Conservation (phyloP, 768 basidiomycete species). For the Naganishia vaughanmartiniae region DNA sequence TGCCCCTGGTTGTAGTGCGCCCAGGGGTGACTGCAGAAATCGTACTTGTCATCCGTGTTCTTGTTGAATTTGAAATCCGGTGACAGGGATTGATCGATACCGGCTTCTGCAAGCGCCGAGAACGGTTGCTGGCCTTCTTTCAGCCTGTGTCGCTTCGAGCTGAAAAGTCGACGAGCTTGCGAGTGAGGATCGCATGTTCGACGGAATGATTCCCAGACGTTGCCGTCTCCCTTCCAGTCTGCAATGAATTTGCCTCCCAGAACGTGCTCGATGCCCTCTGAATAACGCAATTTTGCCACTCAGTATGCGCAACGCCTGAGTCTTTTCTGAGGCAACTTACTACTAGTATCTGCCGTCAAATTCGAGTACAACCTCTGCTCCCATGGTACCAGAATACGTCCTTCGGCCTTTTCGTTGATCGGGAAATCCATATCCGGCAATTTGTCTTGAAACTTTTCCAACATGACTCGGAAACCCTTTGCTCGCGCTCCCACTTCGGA, state of each 20-base stretch:
- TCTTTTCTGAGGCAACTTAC: conserved; percentile 40
- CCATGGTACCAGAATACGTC: conserved; percentile 89
- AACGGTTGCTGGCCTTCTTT: conserved; percentile 51
- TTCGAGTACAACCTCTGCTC: conserved; percentile 75
- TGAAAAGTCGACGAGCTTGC: conserved; percentile 76
- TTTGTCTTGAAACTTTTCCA: conserved; percentile 65
- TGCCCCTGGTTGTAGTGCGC: conserved; percentile 85
- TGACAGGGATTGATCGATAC: conserved; percentile 50
- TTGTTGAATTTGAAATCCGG: conserved; percentile 66
- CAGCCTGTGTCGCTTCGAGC: conserved; percentile 62
- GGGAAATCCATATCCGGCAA: conserved; percentile 93
- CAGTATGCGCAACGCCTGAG: not conserved
- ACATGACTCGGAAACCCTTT: conserved; percentile 70
- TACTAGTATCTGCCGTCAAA: conserved; percentile 57
- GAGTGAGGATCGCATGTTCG: conserved; percentile 80
- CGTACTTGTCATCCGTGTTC: conserved; percentile 63
- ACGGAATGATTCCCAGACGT: conserved; percentile 90
- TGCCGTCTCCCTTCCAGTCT: conserved; percentile 78
- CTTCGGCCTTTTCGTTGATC: conserved; percentile 89
- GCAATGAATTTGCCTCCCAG: conserved; percentile 67
- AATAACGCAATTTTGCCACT: not conserved
- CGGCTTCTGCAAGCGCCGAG: conserved; percentile 50
- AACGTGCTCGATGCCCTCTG: conserved; percentile 61
- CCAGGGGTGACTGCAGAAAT: conserved; percentile 79
- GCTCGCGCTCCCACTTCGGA: conserved; percentile 74